Evolutionary conservation across 768 basidiomycete species (phyloP), one percentile per base, ranked within the genome.

Genomic region (Wakefieldia striispora): DNA sequence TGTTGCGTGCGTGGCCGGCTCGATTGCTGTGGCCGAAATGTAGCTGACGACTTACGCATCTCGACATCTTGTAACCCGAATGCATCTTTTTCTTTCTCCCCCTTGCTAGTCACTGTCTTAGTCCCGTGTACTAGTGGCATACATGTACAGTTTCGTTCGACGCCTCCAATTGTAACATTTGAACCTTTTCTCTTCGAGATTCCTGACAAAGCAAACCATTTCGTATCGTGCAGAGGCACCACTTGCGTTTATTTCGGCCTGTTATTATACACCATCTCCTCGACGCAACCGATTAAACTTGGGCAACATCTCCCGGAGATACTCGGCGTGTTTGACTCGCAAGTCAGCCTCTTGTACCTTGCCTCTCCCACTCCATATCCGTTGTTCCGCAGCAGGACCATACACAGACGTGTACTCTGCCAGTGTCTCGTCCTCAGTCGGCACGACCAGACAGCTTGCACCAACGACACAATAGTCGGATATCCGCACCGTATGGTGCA

Each of bases 231-330:
- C 1, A 6, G 29, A 29, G 29, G 29, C 29, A 29, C 29, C 29
- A 29, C 10, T 29, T 29, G 12, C 29, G 13, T 26, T 26, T 26
- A 8, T n/a, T n/a, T 26, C 26, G 6, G 26, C 5, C 6, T 26
- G 10, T 9, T 20, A 45, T 69, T 60, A 81, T 44, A 72, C 69
- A 27, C 77, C 81, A 54, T 83, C 82, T 19, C 78, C 81, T 43
- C 81, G 71, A 48, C 86, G 70, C 49, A 91, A 61, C 43, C 90
- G 71, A 65, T 93, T 92, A 62, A 93, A 93, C 70, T 93, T 92
- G 39, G 89, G 90, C 38, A 93, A 60, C 84, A 93, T 93, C 65
- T 97, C 95, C 37, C 84, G 75, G 44, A 98, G 75, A 66, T 97
- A 97, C 59, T 95, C 93, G 4, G 84, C 82, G 59, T 97, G 95